A percentile compares a stretch with the other conserved stretches of the same genome.
phyloP scores from a whole-genome alignment of 2,329 filamentous ascomycete species.

The Pseudopithomyces maydicus region DNA sequence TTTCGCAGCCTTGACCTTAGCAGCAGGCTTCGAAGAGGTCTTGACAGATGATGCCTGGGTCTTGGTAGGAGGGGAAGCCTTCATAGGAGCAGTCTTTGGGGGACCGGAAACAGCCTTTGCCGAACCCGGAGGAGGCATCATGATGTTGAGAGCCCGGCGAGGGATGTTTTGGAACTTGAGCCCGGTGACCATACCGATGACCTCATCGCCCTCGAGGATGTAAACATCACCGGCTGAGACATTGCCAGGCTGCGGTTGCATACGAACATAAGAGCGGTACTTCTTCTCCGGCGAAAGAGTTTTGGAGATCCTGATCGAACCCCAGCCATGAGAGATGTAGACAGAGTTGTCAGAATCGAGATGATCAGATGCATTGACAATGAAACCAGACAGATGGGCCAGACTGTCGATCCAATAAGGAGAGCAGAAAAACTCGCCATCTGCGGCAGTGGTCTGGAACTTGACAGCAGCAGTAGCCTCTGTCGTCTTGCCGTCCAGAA shows the following conservation, averaged over 20 bases:
- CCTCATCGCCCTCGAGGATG: conserved; percentile 63
- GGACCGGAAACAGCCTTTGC: conserved; percentile 18
- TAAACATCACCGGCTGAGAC: conserved; percentile 65
- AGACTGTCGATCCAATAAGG: conserved; percentile 66
- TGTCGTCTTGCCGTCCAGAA: conserved; percentile 60
- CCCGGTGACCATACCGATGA: conserved; percentile 63
- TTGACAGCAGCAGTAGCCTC: conserved; percentile 61
- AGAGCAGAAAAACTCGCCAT: conserved; percentile 62
- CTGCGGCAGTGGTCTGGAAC: conserved; percentile 59
- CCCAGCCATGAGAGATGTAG: conserved; percentile 68
- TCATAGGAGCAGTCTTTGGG: conserved; percentile 41
- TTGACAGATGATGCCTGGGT: conserved; percentile 38
- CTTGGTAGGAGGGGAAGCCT: conserved; percentile 38
- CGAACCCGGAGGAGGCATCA: conserved; percentile 65
- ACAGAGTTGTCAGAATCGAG: conserved; percentile 64
- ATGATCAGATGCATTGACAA: conserved; percentile 64
- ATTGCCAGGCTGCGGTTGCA: conserved; percentile 61
- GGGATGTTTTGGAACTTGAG: conserved; percentile 72
- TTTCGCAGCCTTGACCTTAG: conserved; percentile 57
- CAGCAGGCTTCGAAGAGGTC: conserved; percentile 57
- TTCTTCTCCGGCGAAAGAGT: conserved; percentile 57
- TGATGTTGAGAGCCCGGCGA: conserved; percentile 68
- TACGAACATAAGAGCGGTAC: conserved; percentile 66
- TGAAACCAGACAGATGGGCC: conserved; percentile 63
- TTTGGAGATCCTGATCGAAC: conserved; percentile 62